Evolutionary conservation across 108 stramenopile genomes (phyloP).

Genomic region (Discostella stelligeroides): DNA sequence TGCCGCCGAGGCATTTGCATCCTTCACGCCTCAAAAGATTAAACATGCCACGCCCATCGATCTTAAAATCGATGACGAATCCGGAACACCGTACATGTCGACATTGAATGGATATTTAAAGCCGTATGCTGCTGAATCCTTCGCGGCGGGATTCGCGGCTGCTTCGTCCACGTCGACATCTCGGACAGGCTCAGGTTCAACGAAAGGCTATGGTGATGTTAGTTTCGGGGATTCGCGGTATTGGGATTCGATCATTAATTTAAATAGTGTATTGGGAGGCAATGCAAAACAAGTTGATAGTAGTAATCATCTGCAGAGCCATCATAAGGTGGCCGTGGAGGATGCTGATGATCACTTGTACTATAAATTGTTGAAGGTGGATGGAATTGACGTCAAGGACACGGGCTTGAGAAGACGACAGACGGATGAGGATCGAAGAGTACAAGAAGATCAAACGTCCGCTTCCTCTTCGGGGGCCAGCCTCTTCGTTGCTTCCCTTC

Average conservation of each 20-base stretch:
- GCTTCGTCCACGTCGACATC: too few species aligned
- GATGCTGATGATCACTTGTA: background rate
- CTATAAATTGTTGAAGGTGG: background rate
- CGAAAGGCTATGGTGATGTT: background rate
- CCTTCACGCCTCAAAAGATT: slow-evolving; percentile 19
- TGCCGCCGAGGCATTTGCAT: slow-evolving; percentile 1
- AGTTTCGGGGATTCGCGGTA: background rate
- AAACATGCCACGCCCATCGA: slow-evolving; percentile 17
- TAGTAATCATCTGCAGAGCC: background rate
- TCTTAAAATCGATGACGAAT: slow-evolving; percentile 16
- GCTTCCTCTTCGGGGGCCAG: background rate
- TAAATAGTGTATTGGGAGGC: background rate
- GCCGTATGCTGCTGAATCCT: background rate
- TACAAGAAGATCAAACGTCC: background rate
- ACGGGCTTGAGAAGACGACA: background rate
- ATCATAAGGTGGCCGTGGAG: background rate
- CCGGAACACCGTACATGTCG: slow-evolving; percentile 2
- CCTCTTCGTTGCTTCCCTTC: background rate
- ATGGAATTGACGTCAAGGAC: background rate
- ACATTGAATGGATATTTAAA: background rate
- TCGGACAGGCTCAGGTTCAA: background rate
- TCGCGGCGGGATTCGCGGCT: background rate
- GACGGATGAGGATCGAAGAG: background rate
- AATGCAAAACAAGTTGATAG: background rate
- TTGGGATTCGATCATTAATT: background rate